Evolutionary conservation across 2,329 filamentous ascomycete genomes (phyloP).

Genomic region (Davidsoniella australis): DNA sequence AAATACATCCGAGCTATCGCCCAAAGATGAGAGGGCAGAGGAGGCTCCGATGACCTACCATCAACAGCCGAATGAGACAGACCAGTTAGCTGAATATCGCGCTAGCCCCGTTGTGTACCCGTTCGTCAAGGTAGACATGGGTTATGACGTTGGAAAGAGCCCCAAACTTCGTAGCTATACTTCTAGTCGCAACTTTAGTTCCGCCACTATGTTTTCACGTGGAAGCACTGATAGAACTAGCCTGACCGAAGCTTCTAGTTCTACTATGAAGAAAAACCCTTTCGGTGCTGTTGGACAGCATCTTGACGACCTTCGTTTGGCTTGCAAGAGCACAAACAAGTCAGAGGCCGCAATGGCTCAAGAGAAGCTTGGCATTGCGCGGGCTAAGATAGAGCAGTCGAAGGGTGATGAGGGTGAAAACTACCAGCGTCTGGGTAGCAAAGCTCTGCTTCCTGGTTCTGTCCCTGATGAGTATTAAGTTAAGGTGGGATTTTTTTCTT

Average conservation of each 20-base stretch:
- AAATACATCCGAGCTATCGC: no score
- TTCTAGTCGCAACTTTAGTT: no score
- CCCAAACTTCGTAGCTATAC: no score
- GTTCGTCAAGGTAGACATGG: no score
- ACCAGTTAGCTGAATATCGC: no score
- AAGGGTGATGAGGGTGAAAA: no score
- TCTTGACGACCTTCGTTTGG: neutral
- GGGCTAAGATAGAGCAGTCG: neutral
- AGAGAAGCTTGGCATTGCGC: neutral
- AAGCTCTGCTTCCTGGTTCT: neutral
- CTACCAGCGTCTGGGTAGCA: neutral
- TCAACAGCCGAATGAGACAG: no score
- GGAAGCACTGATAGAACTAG: no score
- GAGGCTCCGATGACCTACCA: no score
- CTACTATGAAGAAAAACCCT: neutral
- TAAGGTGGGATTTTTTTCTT: neutral
- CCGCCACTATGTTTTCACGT: neutral
- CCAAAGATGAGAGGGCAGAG: neutral
- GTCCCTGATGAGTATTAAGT: neutral
- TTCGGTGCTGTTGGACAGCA: constrained; percentile 2
- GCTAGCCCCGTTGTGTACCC: no score
- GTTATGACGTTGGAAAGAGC: no score
- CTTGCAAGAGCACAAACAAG: neutral
- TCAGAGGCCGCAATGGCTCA: neutral
- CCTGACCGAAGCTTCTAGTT: no score